Evolutionary conservation across 139 green algal genomes (phyloP).

Genomic region (Micractinium sp.): DNA sequence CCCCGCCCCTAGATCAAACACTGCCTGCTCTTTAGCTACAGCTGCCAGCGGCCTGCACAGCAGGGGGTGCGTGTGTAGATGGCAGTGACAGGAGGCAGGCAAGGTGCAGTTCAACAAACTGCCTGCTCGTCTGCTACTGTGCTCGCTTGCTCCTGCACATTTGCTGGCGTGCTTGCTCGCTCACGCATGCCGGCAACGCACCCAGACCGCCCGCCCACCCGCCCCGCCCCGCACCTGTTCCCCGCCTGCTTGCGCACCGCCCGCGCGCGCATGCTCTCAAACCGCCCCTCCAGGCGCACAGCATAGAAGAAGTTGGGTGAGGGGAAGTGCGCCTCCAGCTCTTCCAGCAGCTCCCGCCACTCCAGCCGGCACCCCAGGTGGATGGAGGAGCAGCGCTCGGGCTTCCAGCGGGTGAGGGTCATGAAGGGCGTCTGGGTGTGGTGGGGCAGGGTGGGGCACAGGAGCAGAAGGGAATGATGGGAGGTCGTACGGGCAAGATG

Average conservation of each 20-base stretch:
- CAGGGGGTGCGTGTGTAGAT: background rate
- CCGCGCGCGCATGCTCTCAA: background rate
- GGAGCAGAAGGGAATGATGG: too few species aligned
- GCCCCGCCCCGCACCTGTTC: background rate
- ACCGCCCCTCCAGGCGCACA: background rate
- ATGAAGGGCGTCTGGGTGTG: slow-evolving; percentile 33
- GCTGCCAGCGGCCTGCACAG: slow-evolving; percentile 17
- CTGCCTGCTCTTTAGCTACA: slow-evolving; percentile 23
- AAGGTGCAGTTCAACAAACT: too few species aligned
- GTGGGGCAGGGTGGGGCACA: too few species aligned
- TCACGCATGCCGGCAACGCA: background rate
- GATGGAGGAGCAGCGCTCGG: background rate
- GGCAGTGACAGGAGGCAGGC: too few species aligned
- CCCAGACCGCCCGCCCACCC: background rate
- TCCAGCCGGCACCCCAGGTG: background rate
- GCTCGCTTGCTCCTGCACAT: too few species aligned
- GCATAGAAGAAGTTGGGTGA: slow-evolving; percentile 31
- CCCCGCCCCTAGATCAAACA: slow-evolving; percentile 22
- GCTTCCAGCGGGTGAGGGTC: slow-evolving; percentile 9
- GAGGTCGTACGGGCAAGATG: too few species aligned
- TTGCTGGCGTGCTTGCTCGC: background rate
- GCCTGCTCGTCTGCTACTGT: background rate
- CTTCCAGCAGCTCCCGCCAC: background rate
- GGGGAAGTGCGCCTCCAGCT: slow-evolving; percentile 10
- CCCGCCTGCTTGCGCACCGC: slow-evolving; percentile 28